Evolutionary conservation across 2,329 filamentous ascomycete genomes (phyloP).

Genomic region (Alternaria sp.): DNA sequence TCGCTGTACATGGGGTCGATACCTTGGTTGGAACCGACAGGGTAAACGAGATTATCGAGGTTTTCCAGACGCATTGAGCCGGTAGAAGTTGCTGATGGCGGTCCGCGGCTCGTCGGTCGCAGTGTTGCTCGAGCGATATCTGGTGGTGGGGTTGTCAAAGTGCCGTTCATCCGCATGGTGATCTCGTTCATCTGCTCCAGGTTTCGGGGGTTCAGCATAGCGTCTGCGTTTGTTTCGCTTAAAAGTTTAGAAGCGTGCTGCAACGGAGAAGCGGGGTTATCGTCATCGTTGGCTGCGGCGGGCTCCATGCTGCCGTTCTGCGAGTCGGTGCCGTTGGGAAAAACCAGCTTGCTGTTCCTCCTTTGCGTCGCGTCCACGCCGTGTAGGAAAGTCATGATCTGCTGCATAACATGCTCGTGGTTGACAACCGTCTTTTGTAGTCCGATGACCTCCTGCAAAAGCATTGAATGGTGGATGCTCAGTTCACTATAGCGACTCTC

Average conservation of each 20-base stretch:
- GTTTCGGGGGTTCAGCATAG: slow-evolving; percentile 67
- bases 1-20: slow-evolving; percentile 96
- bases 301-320: slow-evolving; percentile 53
- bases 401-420: slow-evolving; percentile 74
- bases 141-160: slow-evolving; percentile 64
- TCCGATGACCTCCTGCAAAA: slow-evolving; percentile 68
- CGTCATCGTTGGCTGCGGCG: slow-evolving; percentile 60
- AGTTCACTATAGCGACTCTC: slow-evolving; percentile 86
- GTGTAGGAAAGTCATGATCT: slow-evolving; percentile 72
- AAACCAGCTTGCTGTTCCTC: slow-evolving; percentile 63
- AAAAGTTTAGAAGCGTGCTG: slow-evolving; percentile 72
- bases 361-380: slow-evolving; percentile 68
- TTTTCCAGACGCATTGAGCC: slow-evolving; percentile 63
- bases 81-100: slow-evolving; percentile 58
- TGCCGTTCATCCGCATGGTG: slow-evolving; percentile 61
- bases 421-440: slow-evolving; percentile 75
- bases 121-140: slow-evolving; percentile 58
- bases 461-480: slow-evolving; percentile 68
- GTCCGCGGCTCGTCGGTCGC: slow-evolving; percentile 53
- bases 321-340: slow-evolving; percentile 44
- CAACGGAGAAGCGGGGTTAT: slow-evolving; percentile 70
- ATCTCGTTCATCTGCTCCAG: slow-evolving; percentile 70
- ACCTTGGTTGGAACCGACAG: slow-evolving; percentile 86
- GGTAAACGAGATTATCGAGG: slow-evolving; percentile 80
- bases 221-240: slow-evolving; percentile 69